Evolutionary conservation across 345 rosid genomes (phyloP).

Genomic region (Eucalyptus viminalis): DNA sequence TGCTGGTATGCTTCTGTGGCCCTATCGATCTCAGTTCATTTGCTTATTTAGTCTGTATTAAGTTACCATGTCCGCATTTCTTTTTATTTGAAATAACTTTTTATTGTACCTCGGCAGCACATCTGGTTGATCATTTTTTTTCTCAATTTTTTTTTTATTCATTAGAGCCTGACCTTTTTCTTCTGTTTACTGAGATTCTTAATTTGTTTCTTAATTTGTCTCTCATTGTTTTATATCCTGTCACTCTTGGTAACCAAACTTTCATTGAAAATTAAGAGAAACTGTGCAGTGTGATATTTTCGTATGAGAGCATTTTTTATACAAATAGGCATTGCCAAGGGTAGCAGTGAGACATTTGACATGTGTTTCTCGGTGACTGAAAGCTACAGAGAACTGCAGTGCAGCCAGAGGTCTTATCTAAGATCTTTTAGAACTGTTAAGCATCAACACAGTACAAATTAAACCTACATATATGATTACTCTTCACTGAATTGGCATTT

Average conservation of each 20-base stretch:
- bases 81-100: not conserved
- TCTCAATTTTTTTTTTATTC: not conserved
- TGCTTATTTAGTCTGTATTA: not conserved
- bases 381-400: not conserved
- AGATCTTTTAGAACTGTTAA: not conserved
- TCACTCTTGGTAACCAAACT: not conserved
- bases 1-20: conserved; percentile 33
- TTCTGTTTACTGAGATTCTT: not conserved
- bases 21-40: not conserved
- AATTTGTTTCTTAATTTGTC: not conserved
- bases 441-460: not conserved
- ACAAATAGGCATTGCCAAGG: not conserved
- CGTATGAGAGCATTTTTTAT: not conserved
- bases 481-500: not conserved
- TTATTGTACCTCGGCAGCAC: not conserved
- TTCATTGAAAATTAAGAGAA: not conserved
- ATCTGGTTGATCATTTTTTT: not conserved
- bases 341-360: not conserved
- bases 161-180: not conserved
- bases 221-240: not conserved
- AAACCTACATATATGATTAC: not conserved
- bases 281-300: not conserved
- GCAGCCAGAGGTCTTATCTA: not conserved
- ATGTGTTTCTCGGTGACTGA: not conserved
- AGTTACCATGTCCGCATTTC: not conserved